Evolutionary conservation across 164 flowering plant species (phyloP).

Genomic region (Sedum album): DNA sequence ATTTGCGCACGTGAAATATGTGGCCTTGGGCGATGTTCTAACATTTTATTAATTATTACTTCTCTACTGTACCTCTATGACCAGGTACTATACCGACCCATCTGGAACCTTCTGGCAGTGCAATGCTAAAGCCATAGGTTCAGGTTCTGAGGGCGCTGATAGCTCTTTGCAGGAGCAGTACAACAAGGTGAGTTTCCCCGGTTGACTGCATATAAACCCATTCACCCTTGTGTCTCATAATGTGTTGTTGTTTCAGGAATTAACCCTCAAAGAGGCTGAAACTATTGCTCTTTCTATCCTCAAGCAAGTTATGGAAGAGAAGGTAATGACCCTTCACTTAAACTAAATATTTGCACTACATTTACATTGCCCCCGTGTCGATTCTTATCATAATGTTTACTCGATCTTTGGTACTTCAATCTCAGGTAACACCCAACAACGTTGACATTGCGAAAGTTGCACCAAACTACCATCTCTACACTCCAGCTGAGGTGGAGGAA

Average conservation of each 20-base stretch:
- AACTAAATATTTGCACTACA: background rate
- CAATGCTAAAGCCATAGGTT: conserved; percentile 97
- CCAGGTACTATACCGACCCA: conserved; percentile 94
- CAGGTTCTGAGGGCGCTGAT: conserved; percentile 99
- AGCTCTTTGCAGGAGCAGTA: conserved; percentile 97
- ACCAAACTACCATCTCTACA: conserved; percentile 76
- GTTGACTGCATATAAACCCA: background rate
- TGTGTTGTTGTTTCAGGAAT: conserved; percentile 1
- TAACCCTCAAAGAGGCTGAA: conserved; percentile 85
- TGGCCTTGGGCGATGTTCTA: too few species aligned
- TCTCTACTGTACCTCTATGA: background rate
- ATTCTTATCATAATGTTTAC: background rate
- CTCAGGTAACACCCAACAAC: conserved; percentile 88
- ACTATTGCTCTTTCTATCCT: conserved; percentile 87
- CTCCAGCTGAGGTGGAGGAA: conserved; percentile 89
- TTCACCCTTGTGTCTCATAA: background rate
- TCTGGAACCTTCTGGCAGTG: conserved; percentile 99
- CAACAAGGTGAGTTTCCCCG: conserved; percentile 50
- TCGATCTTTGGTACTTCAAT: conserved; percentile 1
- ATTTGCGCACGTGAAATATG: too few species aligned
- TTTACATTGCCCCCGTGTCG: background rate
- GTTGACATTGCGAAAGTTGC: conserved; percentile 95
- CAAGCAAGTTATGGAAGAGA: conserved; percentile 99
- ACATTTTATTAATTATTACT: background rate
- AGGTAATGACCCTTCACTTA: conserved; percentile 27